Base-by-base conservation (phyloP, 2,329 filamentous ascomycete species). In the Ophiobolus disseminans region DNA sequence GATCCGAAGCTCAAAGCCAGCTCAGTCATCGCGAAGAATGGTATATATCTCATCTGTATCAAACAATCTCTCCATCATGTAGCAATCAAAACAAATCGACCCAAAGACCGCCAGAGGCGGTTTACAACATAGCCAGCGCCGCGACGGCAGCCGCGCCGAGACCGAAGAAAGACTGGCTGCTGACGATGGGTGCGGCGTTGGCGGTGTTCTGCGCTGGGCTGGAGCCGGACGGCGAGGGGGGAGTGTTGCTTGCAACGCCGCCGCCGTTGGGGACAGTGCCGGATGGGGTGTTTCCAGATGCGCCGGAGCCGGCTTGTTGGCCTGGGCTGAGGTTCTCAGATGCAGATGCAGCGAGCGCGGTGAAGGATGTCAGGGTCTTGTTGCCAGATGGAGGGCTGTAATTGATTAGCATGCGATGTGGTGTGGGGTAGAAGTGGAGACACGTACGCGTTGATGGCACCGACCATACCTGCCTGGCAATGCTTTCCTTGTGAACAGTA, bases 401-500 rank as follows among this genome's bases (percentile, higher is more conserved):
- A 14, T 3, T 8, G 5, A 54, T 73, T 51, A 72, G 64, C 28
- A 38, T 35, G 5, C 11, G 19, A 10, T 14, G 31, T 14, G 2
- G 19, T 39, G 7, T 14, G 9, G 13, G 32, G n/a, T 3, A 13
- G 28, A n/a, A n/a, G 40, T 28, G 13, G 21, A 74, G 22, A 14
- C 34, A 62, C 85, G 74, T 74, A 88, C 86, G 87, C 84, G 73
- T 92, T 91, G 68, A 91, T 86, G 23, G 89, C 87, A 77, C 89
- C 87, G 48, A 82, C 80, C 87, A 91, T 91, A 53, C 88, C 88
- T 38, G 69, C 75, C 72, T 91, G 83, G 74, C 89, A 94, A 76
- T 94, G 90, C 65, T 80, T 83, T 36, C 70, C 85, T 72, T 91
- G 86, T 22, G 84, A 85, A 76, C 89, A 93, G 80, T 88, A 93